Conservation (phyloP, 768 basidiomycete genomes). For the Pisolithus marmoratus region DNA sequence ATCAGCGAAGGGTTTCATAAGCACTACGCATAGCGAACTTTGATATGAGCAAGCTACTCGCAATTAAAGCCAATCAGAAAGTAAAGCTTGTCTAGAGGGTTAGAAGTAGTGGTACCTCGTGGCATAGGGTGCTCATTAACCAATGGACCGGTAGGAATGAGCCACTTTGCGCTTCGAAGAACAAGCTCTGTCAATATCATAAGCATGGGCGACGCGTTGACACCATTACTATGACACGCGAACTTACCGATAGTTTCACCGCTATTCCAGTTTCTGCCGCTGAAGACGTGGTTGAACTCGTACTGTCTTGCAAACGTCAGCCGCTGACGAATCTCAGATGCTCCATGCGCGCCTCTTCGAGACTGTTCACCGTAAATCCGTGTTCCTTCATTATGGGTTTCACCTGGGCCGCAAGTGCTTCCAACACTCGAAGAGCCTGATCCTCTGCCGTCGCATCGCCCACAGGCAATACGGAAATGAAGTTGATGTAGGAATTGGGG, state of each 20-base stretch:
- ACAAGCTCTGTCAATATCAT: conserved; percentile 57
- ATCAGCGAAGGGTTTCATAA: neutral
- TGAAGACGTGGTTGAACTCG: conserved; percentile 71
- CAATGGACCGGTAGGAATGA: conserved; percentile 57
- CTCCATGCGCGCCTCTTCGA: conserved; percentile 63
- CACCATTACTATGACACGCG: neutral
- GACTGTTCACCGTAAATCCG: conserved; percentile 68
- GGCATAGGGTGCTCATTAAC: conserved; percentile 75
- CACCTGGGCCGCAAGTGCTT: conserved; percentile 79
- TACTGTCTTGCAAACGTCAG: conserved; percentile 42
- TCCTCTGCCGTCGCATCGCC: conserved; percentile 43
- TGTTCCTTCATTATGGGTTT: conserved; percentile 78
- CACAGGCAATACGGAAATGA: conserved; percentile 55
- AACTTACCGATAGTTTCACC: conserved; percentile 70
- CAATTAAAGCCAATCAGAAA: neutral
- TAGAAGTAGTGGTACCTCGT: conserved; percentile 52
- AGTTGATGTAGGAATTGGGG: conserved; percentile 75
- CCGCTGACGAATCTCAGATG: neutral
- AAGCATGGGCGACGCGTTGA: neutral
- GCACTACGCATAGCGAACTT: conserved; percentile 36
- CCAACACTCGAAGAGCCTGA: conserved; percentile 63
- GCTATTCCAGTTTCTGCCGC: conserved; percentile 79
- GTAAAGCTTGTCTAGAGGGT: conserved; percentile 3
- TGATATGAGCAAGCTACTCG: conserved; percentile 72
- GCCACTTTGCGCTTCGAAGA: conserved; percentile 54